Conservation (phyloP, 352 stramenopile genomes). For the Phytopythium oedochilum region DNA sequence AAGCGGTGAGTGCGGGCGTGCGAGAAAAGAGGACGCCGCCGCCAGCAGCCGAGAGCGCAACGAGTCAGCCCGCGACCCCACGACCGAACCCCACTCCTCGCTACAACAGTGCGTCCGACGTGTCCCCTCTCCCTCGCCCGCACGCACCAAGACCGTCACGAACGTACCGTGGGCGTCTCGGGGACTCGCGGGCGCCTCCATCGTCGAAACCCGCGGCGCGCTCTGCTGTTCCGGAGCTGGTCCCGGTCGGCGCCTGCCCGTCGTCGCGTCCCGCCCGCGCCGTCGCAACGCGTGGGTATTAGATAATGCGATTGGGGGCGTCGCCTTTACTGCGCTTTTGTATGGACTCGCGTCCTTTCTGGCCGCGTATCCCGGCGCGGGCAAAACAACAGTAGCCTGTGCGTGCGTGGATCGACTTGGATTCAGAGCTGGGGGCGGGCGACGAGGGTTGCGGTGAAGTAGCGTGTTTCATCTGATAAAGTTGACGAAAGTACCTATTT, state of each 20-base stretch:
- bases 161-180: neutral
- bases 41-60: neutral
- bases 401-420: neutral
- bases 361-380: too few relatives aligned
- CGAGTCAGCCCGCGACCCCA: neutral
- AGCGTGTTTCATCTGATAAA: too few relatives aligned
- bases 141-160: neutral
- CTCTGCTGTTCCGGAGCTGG: neutral
- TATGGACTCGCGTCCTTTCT: neutral
- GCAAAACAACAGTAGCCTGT: too few relatives aligned
- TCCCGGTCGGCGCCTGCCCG: neutral
- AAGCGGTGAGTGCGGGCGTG: neutral
- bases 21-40: neutral
- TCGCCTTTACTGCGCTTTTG: neutral
- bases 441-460: too few relatives aligned
- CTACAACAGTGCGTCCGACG: neutral
- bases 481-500: too few relatives aligned
- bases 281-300: neutral
- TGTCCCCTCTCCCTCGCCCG: neutral
- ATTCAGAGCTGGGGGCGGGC: conserved; percentile 1
- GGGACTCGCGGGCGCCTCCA: neutral
- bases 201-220: neutral
- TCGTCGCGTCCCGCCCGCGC: neutral
- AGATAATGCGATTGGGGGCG: neutral
- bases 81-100: neutral